Evolutionary conservation across 2,329 filamentous ascomycete species (phyloP), one percentile per base, ranked within the genome.

Genomic region (Sporothrix schenckii): DNA sequence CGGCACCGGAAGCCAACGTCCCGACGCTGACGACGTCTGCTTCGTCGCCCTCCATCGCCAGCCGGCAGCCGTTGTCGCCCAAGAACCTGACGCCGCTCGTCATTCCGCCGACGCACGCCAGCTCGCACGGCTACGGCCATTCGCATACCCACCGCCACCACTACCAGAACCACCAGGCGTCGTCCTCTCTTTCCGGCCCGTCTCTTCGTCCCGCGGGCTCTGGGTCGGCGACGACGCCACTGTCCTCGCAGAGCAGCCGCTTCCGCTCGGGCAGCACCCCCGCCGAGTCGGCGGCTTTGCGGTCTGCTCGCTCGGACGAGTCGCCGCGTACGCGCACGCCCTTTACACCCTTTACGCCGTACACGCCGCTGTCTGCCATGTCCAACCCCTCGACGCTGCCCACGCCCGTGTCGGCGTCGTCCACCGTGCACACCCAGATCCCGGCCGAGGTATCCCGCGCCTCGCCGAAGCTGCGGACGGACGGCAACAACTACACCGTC

Each of bases 81-180:
- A 87, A 82, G 76, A 81, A 81, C 60, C 80, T 89, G 7, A 77
- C 87, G 0, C 87, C 87, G 34, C 81, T 89, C 27, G 82, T 88
- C 52, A 89, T 89, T 71, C 87, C 87, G 11, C 74, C 75, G 30
- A 39, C 39, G 34, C 54, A 63, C 49, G 47, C 58, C n/a, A 4
- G 14, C 4, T 13, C 41, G 14, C 41, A 44, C 11, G 14, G 41
- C 41, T 9, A 44, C 14, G 41, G 41, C 13, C 41, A 44, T 9
- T 44, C 41, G 41, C 9, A 34, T 34, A 9, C 6, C 34, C 39
- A 66, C 13, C 52, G 66, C 53, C 30, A 60, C 27, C 60, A 41
- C 66, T 53, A 24, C 65, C 21, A 67, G 53, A 21, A 79, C 21
- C 76, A 74, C 66, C 66, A 66, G 49, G 19, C 58, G 1, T 60